phyloP scores from a whole-genome alignment of 768 basidiomycete species.

The Lactifluus rugatus region DNA sequence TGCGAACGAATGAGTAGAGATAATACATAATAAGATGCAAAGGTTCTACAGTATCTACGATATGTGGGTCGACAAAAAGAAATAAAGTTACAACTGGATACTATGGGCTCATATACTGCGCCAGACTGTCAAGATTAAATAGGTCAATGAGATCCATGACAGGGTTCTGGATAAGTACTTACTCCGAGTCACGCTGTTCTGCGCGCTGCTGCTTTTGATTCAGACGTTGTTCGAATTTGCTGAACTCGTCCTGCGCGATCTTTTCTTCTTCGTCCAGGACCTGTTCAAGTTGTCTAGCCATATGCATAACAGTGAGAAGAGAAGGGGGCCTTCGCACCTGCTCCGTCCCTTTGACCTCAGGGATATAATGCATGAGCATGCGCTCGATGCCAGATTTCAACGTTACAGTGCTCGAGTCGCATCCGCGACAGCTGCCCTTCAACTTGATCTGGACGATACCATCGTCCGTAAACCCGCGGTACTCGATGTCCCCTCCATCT shows the following conservation, averaged over 20 bases:
- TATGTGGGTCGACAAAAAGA: not conserved
- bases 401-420: constrained; percentile 88
- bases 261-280: constrained; percentile 84
- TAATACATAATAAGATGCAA: constrained; percentile 8
- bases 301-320: not conserved
- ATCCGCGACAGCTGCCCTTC: constrained; percentile 96
- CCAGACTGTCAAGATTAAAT: constrained; percentile 45
- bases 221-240: constrained; percentile 72
- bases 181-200: constrained; percentile 36
- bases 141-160: constrained; percentile 3
- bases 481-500: constrained; percentile 98
- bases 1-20: not conserved
- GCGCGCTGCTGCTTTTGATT: constrained; percentile 28
- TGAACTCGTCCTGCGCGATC: constrained; percentile 80
- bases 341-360: constrained; percentile 86
- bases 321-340: constrained; percentile 43
- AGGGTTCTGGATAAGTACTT: constrained; percentile 28
- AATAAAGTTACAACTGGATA: constrained; percentile 24
- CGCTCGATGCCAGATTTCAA: constrained; percentile 95
- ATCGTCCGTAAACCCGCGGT: constrained; percentile 77
- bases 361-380: constrained; percentile 99
- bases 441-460: constrained; percentile 81
- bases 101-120: constrained; percentile 73
- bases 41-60: not conserved
- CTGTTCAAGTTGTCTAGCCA: constrained; percentile 32